A percentile compares a stretch with the other conserved stretches of the same genome.
These are phyloP conservation scores for Neurospora sp. DNA, from an alignment of 495 filamentous ascomycete genomes.

Conservation along the genomic window DNA sequence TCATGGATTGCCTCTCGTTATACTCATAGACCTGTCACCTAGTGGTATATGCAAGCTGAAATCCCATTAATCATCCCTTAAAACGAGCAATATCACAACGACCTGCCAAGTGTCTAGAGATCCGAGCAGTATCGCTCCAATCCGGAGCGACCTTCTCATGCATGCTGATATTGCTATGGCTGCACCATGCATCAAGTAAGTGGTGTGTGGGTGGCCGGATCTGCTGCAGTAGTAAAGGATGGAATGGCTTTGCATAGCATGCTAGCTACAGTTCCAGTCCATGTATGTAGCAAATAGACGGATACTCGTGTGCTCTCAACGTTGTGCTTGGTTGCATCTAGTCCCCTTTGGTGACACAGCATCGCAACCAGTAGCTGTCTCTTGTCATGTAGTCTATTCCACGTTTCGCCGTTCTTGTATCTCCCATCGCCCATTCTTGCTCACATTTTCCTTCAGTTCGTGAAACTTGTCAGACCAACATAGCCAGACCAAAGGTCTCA, in stretches of 20 bases:
- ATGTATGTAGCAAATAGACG: not conserved
- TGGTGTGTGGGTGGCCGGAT: not conserved
- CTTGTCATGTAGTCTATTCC: not conserved
- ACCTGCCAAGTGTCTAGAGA: not conserved
- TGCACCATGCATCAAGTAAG: not conserved
- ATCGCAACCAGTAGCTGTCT: not conserved
- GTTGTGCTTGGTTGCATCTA: not conserved
- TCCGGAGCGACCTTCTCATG: not conserved
- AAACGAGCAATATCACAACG: not conserved
- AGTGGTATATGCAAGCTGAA: not conserved
- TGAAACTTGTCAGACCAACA: not conserved
- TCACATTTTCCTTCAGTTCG: not conserved
- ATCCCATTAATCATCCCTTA: not conserved
- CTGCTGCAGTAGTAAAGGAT: not conserved
- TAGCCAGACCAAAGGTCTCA: not conserved
- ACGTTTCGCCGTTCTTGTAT: not conserved
- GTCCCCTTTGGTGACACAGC: not conserved
- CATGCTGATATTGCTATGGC: not conserved
- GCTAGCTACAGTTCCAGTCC: not conserved
- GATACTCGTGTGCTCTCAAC: not conserved
- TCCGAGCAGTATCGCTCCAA: not conserved
- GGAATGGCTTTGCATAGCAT: not conserved
- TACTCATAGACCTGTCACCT: not conserved
- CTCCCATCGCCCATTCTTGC: not conserved
- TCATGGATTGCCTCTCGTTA: not conserved